Percentiles rank a stretch among this genome's conserved stretches.
phyloP scores from a whole-genome alignment of 129 eudicot genomes.

The Flaveria trinervia region DNA sequence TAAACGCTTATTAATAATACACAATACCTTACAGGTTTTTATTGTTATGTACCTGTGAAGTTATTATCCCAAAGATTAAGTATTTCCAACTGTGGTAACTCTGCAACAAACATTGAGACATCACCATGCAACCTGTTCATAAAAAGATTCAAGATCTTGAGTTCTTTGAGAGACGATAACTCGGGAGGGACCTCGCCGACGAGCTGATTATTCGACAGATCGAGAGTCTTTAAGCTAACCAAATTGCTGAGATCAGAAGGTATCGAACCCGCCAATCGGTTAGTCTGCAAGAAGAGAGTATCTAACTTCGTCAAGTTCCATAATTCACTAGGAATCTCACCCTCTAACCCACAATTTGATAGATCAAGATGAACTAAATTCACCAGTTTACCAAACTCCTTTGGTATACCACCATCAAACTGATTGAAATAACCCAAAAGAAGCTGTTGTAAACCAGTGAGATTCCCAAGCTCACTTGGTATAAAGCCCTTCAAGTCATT shows the following conservation, averaged over 20 bases:
- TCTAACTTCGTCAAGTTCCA: conserved; percentile 58
- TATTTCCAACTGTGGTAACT: conserved; percentile 48
- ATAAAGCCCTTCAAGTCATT: conserved; percentile 56
- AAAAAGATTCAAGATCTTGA: conserved; percentile 61
- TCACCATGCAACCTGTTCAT: conserved; percentile 62
- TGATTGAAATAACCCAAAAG: conserved; percentile 59
- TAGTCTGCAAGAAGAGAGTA: conserved; percentile 57
- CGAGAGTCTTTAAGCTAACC: conserved; percentile 44
- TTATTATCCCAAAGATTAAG: conserved; percentile 65
- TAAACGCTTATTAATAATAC: background rate
- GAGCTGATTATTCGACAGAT: conserved; percentile 63
- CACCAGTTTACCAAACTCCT: conserved; percentile 50
- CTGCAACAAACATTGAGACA: conserved; percentile 55
- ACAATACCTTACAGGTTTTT: background rate
- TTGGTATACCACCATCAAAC: conserved; percentile 63
- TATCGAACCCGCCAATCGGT: conserved; percentile 48
- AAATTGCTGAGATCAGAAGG: conserved; percentile 54
- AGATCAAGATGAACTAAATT: conserved; percentile 66
- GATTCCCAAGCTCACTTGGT: conserved; percentile 58
- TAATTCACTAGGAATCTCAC: conserved; percentile 56
- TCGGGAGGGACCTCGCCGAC: conserved; percentile 63
- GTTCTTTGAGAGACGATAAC: conserved; percentile 47
- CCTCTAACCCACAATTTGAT: conserved; percentile 53
- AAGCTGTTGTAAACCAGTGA: conserved; percentile 48
- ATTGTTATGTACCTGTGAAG: conserved; percentile 49